Evolutionary conservation across 805 yeast genomes (phyloP), one percentile per base, ranked within the genome.

Genomic region (Naumovozyma baii): DNA sequence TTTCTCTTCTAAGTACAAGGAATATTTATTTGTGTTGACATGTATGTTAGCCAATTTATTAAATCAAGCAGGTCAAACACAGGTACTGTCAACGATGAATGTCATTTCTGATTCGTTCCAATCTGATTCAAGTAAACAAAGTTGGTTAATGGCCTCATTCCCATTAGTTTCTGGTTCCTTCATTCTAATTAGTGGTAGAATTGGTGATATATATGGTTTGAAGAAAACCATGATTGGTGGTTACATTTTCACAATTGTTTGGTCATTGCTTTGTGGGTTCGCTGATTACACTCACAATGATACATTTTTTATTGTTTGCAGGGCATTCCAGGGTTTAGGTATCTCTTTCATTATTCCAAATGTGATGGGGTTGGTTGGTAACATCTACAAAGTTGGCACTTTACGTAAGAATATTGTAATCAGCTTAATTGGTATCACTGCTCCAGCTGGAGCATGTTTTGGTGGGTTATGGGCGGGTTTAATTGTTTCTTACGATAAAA

Each of bases 121-220:
- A 13, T 51, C 66, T 1, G 45, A 54, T 7, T 41, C 43, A 2
- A 55, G 60, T 4, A 63, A 65, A 34, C 66, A 69, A 40, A 48
- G 70, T 14, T 80, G 94, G 92, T 74, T 76, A 52, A 69, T 77
- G 67, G 86, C 87, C 1, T 72, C 84, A 0, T 80, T 74, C 53
- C 77, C 85, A 0, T 59, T 83, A 39, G 75, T 85, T 0, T 74
- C 80, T 4, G 90, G 90, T 10, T 79, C 90, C 0, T 76, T 82
- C 45, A 81, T 83, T 37, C 57, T 83, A 29, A 64, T 78, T 3
- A 71, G 81, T 29, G 92, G 92, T 7, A 68, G 78, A 37, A 52
- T 80, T 34, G 92, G 94, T 26, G 94, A 83, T 51, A 63, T 81
- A 10, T 75, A 73, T 48, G 92, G 92, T 0, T 64, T 79, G 39